A percentile compares a stretch with the other conserved stretches of the same genome.
Conservation (phyloP, 148 eudicot genomes). For the Silene conica region DNA sequence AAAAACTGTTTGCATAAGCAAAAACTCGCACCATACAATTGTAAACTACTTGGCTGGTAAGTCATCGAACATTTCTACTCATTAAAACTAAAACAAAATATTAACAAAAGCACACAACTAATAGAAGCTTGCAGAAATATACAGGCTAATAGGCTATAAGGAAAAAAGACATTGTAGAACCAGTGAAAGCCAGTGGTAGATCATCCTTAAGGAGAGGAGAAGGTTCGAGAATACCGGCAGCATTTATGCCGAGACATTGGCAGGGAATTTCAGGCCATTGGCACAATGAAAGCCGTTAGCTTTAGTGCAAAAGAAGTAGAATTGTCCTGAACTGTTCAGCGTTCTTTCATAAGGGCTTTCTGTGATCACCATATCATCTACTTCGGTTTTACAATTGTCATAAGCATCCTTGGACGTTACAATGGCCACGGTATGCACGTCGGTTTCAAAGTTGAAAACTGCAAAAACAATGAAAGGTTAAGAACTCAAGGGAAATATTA, state of each 20-base stretch:
- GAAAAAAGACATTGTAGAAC: too few relatives aligned
- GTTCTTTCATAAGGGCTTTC: slow-evolving; percentile 36
- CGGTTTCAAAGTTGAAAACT: neutral
- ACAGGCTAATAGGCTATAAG: too few relatives aligned
- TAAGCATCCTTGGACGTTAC: slow-evolving; percentile 9
- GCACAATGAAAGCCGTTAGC: slow-evolving; percentile 32
- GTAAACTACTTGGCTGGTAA: too few relatives aligned
- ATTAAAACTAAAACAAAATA: too few relatives aligned
- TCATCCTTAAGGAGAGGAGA: neutral
- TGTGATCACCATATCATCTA: neutral
- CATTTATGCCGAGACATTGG: slow-evolving; percentile 24
- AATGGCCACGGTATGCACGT: slow-evolving; percentile 5
- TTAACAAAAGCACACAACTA: too few relatives aligned
- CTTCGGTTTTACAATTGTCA: neutral
- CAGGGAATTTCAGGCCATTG: slow-evolving; percentile 41
- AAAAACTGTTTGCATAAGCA: too few relatives aligned
- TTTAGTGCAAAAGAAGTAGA: slow-evolving; percentile 43
- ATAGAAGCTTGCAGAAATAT: too few relatives aligned
- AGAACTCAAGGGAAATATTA: too few relatives aligned
- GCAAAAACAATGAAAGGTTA: neutral
- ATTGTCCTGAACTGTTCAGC: slow-evolving; percentile 30
- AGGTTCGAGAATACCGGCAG: neutral
- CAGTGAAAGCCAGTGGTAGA: neutral
- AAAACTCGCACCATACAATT: too few relatives aligned
- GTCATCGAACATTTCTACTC: too few relatives aligned